Conservation (phyloP, 2,329 filamentous ascomycete genomes). For the Aureobasidium namibiae region DNA sequence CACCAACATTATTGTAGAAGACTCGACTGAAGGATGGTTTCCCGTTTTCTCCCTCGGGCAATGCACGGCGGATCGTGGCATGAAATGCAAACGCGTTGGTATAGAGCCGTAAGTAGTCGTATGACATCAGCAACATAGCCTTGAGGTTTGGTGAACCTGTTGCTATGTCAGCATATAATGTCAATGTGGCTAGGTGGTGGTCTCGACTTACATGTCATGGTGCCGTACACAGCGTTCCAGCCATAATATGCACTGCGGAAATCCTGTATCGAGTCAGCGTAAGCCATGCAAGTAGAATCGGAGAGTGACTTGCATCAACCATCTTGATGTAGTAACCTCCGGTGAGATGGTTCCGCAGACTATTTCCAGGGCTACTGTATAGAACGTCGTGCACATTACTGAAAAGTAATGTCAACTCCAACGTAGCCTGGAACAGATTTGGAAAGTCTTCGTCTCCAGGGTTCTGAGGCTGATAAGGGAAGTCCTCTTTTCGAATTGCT, state of each 20-base stretch:
- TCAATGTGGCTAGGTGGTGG: background rate
- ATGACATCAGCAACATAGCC: conserved; percentile 59
- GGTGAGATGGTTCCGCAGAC: conserved; percentile 60
- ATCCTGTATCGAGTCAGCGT: conserved; percentile 32
- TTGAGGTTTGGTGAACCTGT: conserved; percentile 56
- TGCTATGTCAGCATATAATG: background rate
- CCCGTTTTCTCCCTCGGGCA: conserved; percentile 27
- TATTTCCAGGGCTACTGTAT: conserved; percentile 62
- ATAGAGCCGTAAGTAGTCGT: conserved; percentile 65
- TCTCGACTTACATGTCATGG: conserved; percentile 47
- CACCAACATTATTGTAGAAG: conserved; percentile 43
- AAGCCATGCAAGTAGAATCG: no score
- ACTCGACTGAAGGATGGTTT: conserved; percentile 34
- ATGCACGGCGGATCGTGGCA: conserved; percentile 49
- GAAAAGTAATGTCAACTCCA: conserved; percentile 64
- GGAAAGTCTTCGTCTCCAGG: conserved; percentile 59
- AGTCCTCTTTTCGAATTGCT: conserved; percentile 56
- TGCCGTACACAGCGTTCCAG: conserved; percentile 65
- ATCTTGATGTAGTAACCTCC: conserved; percentile 64
- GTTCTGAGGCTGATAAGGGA: conserved; percentile 52
- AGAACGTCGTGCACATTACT: conserved; percentile 67
- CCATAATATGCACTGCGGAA: conserved; percentile 60
- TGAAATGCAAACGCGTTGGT: conserved; percentile 71
- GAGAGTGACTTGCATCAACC: conserved; percentile 42
- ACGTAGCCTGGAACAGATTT: conserved; percentile 60